These are phyloP conservation scores for Cladosporium oxysporum DNA, from an alignment of 2,329 filamentous ascomycete species.

Conservation along the genomic window DNA sequence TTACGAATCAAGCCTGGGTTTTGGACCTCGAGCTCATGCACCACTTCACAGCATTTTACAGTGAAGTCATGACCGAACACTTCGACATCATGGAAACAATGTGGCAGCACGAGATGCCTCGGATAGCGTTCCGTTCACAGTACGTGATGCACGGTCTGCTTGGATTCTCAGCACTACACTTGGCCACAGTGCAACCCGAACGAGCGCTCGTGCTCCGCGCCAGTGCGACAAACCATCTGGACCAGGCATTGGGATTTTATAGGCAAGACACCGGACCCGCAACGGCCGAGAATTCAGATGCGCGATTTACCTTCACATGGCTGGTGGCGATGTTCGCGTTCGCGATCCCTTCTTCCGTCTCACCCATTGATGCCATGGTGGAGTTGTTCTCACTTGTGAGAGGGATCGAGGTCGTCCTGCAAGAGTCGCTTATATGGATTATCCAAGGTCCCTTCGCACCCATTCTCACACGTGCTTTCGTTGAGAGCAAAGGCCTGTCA, in stretches of 20 bases:
- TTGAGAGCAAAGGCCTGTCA: slow-evolving; percentile 10
- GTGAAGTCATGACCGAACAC: slow-evolving; percentile 29
- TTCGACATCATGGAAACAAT: slow-evolving; percentile 27
- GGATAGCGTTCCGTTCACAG: slow-evolving; percentile 30
- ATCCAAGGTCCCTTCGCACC: slow-evolving; percentile 34
- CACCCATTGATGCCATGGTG: slow-evolving; percentile 33
- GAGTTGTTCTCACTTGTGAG: slow-evolving; percentile 33
- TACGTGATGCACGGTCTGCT: slow-evolving; percentile 36
- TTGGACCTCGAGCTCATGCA: slow-evolving; percentile 37
- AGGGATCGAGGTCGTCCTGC: slow-evolving; percentile 29
- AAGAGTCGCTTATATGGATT: slow-evolving; percentile 33
- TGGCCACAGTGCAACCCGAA: slow-evolving; percentile 30
- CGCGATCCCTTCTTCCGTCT: slow-evolving; percentile 31
- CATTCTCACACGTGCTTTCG: slow-evolving; percentile 27
- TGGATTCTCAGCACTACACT: slow-evolving; percentile 34
- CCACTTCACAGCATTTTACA: slow-evolving; percentile 24
- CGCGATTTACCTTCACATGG: slow-evolving; percentile 34
- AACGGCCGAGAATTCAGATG: slow-evolving; percentile 32
- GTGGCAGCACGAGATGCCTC: slow-evolving; percentile 33
- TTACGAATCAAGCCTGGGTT: slow-evolving; percentile 30
- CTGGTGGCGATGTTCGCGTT: slow-evolving; percentile 33
- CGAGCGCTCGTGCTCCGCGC: slow-evolving; percentile 28
- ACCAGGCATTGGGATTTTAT: slow-evolving; percentile 33
- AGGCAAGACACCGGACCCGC: slow-evolving; percentile 25
- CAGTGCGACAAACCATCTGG: slow-evolving; percentile 35